Evolutionary conservation across 2,329 filamentous ascomycete genomes (phyloP).

Genomic region (Neospermospora avenae): DNA sequence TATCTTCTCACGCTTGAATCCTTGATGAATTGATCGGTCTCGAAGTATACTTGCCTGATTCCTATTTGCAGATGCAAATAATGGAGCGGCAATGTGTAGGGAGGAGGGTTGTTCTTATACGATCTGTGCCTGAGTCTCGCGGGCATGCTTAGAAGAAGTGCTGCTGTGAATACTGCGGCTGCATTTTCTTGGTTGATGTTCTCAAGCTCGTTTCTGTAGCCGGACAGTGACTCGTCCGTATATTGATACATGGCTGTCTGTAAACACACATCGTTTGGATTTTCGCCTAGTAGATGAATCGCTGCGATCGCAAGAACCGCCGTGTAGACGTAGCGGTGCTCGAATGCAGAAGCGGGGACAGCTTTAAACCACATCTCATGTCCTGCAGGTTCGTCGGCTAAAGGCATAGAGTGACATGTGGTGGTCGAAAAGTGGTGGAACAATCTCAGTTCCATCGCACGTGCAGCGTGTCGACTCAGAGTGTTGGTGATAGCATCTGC

Average conservation of each 20-base stretch:
- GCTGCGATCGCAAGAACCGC: constrained; percentile 11
- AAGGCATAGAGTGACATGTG: constrained; percentile 9
- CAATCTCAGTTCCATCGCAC: constrained; percentile 11
- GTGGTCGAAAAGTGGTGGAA: constrained; percentile 17
- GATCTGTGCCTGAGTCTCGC: neutral
- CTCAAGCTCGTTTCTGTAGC: neutral
- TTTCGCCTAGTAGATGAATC: constrained; percentile 9
- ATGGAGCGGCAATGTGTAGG: neutral
- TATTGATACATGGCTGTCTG: constrained; percentile 13
- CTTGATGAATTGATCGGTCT: neutral
- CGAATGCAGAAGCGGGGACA: constrained; percentile 12
- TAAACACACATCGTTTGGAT: constrained; percentile 1
- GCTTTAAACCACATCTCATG: constrained; percentile 7
- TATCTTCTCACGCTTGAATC: neutral
- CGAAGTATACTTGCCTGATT: neutral
- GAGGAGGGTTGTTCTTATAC: neutral
- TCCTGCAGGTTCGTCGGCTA: constrained; percentile 2
- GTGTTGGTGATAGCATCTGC: neutral
- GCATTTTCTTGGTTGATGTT: neutral
- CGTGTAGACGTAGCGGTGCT: constrained; percentile 13
- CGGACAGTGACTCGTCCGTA: constrained; percentile 3
- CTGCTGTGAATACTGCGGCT: neutral
- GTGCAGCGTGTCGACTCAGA: neutral
- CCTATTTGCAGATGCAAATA: constrained; percentile 1
- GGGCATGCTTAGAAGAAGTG: neutral